These are phyloP conservation scores for Flaveria robusta DNA, from an alignment of 129 eudicot genomes.

Conservation along the genomic window DNA sequence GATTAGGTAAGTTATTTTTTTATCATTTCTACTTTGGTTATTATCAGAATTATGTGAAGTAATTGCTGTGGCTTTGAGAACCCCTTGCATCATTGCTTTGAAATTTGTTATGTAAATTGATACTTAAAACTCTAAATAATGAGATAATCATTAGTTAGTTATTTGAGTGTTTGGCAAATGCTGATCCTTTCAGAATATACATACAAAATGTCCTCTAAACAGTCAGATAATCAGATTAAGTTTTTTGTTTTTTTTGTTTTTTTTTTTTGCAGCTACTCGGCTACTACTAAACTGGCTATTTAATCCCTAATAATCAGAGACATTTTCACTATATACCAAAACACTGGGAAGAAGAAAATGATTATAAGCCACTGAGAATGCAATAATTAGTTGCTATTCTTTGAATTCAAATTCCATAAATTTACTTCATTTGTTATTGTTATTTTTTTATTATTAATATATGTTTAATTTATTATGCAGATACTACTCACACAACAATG, in stretches of 20 bases:
- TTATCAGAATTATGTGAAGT: neutral
- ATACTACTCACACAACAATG: slow-evolving; percentile 75
- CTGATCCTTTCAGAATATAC: neutral
- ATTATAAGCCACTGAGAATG: neutral
- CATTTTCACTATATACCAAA: neutral
- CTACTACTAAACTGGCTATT: neutral
- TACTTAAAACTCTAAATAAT: neutral
- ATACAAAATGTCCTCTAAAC: neutral
- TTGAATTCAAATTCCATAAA: neutral
- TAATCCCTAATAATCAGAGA: neutral
- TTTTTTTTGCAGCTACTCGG: too few relatives aligned
- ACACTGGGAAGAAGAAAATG: neutral
- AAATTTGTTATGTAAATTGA: neutral
- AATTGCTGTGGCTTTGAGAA: neutral
- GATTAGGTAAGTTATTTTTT: slow-evolving; percentile 73
- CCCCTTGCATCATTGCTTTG: neutral
- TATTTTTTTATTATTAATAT: neutral
- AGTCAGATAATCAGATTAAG: neutral
- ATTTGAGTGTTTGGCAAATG: neutral
- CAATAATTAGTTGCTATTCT: neutral
- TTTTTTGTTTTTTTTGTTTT: too few relatives aligned
- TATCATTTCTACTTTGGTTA: neutral
- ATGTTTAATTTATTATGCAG: slow-evolving; percentile 34
- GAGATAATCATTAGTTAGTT: neutral
- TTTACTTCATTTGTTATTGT: neutral